phyloP scores from a whole-genome alignment of 2,329 filamentous ascomycete genomes.

The Aspergillus tanneri region DNA sequence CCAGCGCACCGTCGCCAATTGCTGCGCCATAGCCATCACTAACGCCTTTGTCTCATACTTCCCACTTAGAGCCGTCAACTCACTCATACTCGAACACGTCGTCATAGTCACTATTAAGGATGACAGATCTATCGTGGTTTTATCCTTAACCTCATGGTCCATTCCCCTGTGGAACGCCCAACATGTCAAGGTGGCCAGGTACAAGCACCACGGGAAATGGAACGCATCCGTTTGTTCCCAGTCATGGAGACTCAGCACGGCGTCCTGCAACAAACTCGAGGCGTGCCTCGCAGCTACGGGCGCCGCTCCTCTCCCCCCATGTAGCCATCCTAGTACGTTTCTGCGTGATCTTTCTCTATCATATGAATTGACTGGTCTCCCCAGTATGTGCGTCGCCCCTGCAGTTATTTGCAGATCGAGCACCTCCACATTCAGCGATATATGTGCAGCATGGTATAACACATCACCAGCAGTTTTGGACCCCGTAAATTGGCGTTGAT shows the following conservation, averaged over 20 bases:
- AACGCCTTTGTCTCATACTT: slow-evolving; percentile 54
- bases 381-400: slow-evolving; percentile 59
- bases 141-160: slow-evolving; percentile 44
- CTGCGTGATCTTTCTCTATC: slow-evolving; percentile 51
- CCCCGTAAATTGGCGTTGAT: slow-evolving; percentile 44
- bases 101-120: slow-evolving; percentile 37
- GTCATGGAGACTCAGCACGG: slow-evolving; percentile 51
- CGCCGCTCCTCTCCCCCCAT: slow-evolving; percentile 14
- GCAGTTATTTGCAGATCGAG: slow-evolving; percentile 63
- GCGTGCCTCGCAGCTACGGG: slow-evolving; percentile 49
- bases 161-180: slow-evolving; percentile 59
- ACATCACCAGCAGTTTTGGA: slow-evolving; percentile 54
- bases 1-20: slow-evolving; percentile 59
- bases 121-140: slow-evolving; percentile 33
- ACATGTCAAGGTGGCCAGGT: slow-evolving; percentile 57
- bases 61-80: slow-evolving; percentile 40
- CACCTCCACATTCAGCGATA: slow-evolving; percentile 59
- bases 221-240: slow-evolving; percentile 56
- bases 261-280: slow-evolving; percentile 52
- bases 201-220: slow-evolving; percentile 63
- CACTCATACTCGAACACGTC: slow-evolving; percentile 35
- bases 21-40: slow-evolving; percentile 56
- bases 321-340: slow-evolving; percentile 22
- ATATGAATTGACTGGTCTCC: slow-evolving; percentile 52
- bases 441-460: slow-evolving; percentile 59